Base-by-base conservation (phyloP, 2,329 filamentous ascomycete species). In the Scedosporium minutisporum region DNA sequence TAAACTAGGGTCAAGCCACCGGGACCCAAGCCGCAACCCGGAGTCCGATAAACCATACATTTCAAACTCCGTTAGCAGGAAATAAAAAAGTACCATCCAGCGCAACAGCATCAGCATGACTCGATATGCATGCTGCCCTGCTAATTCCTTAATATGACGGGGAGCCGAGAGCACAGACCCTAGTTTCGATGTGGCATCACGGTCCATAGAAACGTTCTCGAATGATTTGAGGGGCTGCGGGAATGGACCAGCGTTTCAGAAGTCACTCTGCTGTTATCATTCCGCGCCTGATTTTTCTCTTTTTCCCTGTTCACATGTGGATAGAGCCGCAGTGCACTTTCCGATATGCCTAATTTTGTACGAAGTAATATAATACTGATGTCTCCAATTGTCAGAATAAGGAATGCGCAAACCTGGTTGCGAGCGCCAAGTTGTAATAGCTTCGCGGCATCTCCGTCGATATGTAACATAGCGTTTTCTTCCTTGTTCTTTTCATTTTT, bases 241-340 rank as follows among this genome's bases (percentile, higher is more conserved):
- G 16, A 38, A 29, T 41, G n/a, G 46, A 18, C 18, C 48, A 41
- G 33, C 48, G 60, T 61, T 61, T 61, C 60, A 61, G 60, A 44
- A 23, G 14, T 33, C 16, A 23, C 27, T 44, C 48, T 61, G n/a
- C n/a, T 61, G 23, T 51, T 25, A 21, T 51, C 33, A 33, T 46
- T 18, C 42, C 60, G 41, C 23, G 46, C 33, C 29, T 38, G 23
- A 10, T 27, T 18, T 38, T 41, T 58, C 16, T 9, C 6, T 1
- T 29, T 6, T 29, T 29, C 29, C 29, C 1, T 29, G 3, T 55
- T 25, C 10, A 25, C 4, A 27, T 12, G 42, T 7, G 23, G 29
- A 57, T 57, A 61, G 48, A 55, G 60, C 60, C 60, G 60, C 16
- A 42, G 38, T 27, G 60, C 10, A 21, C n/a, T 25, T 29, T 25